phyloP scores from a whole-genome alignment of 2,329 filamentous ascomycete species.

The Emydomyces testavorans region DNA sequence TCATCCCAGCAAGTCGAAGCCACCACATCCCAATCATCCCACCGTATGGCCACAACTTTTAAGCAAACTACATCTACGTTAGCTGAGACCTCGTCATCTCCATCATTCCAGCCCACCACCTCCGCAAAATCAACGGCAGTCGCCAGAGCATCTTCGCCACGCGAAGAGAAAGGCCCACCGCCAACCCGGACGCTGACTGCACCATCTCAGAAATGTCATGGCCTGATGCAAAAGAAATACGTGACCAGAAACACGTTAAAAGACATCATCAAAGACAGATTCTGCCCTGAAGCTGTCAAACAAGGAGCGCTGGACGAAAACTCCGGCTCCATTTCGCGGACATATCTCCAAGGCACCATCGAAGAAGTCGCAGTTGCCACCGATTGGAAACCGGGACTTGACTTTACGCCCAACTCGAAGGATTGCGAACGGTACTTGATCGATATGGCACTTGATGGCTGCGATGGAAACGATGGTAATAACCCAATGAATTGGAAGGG shows the following conservation, averaged over 20 bases:
- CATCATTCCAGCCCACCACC: background rate
- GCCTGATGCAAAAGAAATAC: constrained; percentile 4
- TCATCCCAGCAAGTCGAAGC: background rate
- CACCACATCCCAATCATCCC: background rate
- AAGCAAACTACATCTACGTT: background rate
- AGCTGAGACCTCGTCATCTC: background rate
- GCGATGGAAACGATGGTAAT: constrained; percentile 15
- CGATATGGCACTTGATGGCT: constrained; percentile 14
- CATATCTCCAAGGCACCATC: constrained; percentile 3
- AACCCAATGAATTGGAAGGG: constrained; percentile 20
- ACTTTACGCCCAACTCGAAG: constrained; percentile 1
- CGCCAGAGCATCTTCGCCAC: too few relatives aligned
- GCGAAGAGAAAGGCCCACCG: background rate
- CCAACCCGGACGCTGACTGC: background rate
- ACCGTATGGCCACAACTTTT: background rate
- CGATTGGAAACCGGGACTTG: constrained; percentile 3
- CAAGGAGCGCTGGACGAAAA: constrained; percentile 4
- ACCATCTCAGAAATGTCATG: constrained; percentile 4
- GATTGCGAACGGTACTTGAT: constrained; percentile 3
- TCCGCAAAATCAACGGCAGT: too few relatives aligned
- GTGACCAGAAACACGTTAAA: background rate
- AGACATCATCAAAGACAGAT: constrained; percentile 4
- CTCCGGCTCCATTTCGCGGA: constrained; percentile 1
- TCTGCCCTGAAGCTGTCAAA: constrained; percentile 6
- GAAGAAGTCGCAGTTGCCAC: constrained; percentile 9